phyloP scores from a whole-genome alignment of 2,329 filamentous ascomycete genomes.

The Fusarium gaditjirri region DNA sequence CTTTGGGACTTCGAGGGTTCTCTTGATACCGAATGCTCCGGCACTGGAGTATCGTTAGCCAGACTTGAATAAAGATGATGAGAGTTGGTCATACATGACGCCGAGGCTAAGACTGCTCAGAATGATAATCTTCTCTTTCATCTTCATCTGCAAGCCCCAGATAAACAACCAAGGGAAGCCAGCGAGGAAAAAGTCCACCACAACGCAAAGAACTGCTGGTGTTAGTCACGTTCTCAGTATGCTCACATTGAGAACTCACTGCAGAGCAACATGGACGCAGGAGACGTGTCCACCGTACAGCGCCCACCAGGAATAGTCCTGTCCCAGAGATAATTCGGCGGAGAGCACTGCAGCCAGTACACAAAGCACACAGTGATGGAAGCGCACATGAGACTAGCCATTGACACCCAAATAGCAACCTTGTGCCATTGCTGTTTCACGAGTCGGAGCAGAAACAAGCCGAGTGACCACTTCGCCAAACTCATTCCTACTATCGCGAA shows the following conservation, averaged over 20 bases:
- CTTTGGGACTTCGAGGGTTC: conserved; percentile 44
- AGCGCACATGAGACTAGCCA: conserved; percentile 37
- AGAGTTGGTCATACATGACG: conserved; percentile 48
- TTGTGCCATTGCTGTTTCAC: conserved; percentile 50
- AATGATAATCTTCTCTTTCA: conserved; percentile 57
- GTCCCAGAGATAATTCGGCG: conserved; percentile 36
- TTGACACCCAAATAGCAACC: conserved; percentile 49
- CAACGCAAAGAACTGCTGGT: conserved; percentile 35
- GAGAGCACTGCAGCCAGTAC: conserved; percentile 34
- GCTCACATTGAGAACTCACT: conserved; percentile 4
- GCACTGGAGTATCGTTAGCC: conserved; percentile 28
- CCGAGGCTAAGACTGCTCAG: conserved; percentile 56
- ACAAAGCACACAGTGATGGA: conserved; percentile 29
- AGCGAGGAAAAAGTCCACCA: conserved; percentile 54
- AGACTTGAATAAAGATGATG: rapidly evolving
- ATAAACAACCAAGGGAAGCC: conserved; percentile 57
- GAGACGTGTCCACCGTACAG: conserved; percentile 33
- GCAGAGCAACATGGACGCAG: conserved; percentile 37
- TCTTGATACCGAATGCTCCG: conserved; percentile 45
- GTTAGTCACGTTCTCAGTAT: neutral
- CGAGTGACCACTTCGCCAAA: conserved; percentile 52
- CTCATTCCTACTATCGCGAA: conserved; percentile 54
- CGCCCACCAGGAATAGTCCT: conserved; percentile 26
- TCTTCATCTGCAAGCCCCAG: conserved; percentile 57
- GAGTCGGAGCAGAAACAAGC: conserved; percentile 53